Evolutionary conservation across 352 stramenopile genomes (phyloP), one percentile per base, ranked within the genome.

Genomic region (Phytophthora syringae): DNA sequence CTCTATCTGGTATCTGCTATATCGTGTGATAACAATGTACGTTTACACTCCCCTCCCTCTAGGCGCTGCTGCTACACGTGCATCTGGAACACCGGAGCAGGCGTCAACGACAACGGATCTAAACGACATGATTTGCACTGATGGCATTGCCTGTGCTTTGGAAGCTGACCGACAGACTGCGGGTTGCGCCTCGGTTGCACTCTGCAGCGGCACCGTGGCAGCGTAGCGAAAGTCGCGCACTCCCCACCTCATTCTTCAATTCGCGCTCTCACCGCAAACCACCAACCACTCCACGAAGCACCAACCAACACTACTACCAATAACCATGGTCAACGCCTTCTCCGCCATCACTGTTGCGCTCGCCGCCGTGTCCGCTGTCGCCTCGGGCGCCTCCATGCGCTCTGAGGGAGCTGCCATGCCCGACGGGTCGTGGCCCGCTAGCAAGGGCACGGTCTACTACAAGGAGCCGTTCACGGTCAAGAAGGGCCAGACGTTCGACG

Each of bases 401-500:
- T 57, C 56, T 7, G 50, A 67, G 37, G 54, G 40, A 7, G 55
- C 55, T n/a, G 7, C 57, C 43, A 77, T 77, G 57, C 69, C 69
- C 0, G 48, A 51, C 28, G 64, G 69, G 11, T 62, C 55, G 48
- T 74, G 69, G 64, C 64, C 69, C n/a, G 39, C 40, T 25, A 71
- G 64, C 48, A 61, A 61, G 36, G 69, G 69, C n/a, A 66, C 13
- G 4, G 59, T 71, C 30, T 55, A 56, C 47, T 59, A 59, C 22
- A 36, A 32, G 16, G 67, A 59, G 48, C 64, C 75, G 10, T 68
- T 60, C 59, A 66, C 64, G 47, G 70, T 82, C 34, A 69, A 73
- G 25, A 67, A 66, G n/a, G 76, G 67, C 21, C 40, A 55, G 13
- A 53, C 52, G 30, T 84, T 78, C 42, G 77, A 84, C 44, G 77